Conservation (phyloP, 2,329 filamentous ascomycete genomes). For the Colletotrichum musicola region DNA sequence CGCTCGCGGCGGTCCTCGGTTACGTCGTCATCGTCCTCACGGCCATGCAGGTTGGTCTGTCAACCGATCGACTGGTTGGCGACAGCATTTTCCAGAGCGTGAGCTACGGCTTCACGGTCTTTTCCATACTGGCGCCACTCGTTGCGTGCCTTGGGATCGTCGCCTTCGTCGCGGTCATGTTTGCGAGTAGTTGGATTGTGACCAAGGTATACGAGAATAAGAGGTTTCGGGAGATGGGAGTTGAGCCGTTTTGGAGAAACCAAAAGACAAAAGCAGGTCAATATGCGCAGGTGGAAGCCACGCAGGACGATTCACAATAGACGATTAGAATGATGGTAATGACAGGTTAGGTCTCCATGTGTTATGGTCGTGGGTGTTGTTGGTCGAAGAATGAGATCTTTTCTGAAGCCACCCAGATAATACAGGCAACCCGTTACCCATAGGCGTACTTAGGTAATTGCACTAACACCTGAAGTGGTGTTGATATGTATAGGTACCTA, state of each 20-base stretch:
- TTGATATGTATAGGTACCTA: too few species aligned
- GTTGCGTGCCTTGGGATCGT: slow-evolving; percentile 42
- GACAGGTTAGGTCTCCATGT: not conserved
- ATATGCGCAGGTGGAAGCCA: slow-evolving; percentile 12
- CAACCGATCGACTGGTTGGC: slow-evolving; percentile 48
- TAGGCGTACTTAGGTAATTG: too few species aligned
- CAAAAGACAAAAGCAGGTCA: not conserved
- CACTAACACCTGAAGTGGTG: too few species aligned
- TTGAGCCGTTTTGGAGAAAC: slow-evolving; percentile 36
- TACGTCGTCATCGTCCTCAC: slow-evolving; percentile 60
- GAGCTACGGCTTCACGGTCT: slow-evolving; percentile 62
- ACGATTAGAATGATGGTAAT: not conserved
- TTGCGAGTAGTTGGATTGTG: slow-evolving; percentile 39
- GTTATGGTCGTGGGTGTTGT: too few species aligned
- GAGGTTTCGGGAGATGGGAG: slow-evolving; percentile 43
- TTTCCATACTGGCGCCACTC: slow-evolving; percentile 59
- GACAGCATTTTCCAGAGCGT: slow-evolving; percentile 56
- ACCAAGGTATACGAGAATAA: slow-evolving; percentile 39
- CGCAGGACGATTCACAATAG: not conserved
- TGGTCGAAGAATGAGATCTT: too few species aligned
- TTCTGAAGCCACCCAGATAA: too few species aligned
- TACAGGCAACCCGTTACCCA: too few species aligned
- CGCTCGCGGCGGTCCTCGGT: slow-evolving; percentile 33
- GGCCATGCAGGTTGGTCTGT: slow-evolving; percentile 63
- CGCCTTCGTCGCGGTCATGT: slow-evolving; percentile 38